Evolutionary conservation across 2,329 filamentous ascomycete species (phyloP).

Genomic region (Penicillium decumbens): DNA sequence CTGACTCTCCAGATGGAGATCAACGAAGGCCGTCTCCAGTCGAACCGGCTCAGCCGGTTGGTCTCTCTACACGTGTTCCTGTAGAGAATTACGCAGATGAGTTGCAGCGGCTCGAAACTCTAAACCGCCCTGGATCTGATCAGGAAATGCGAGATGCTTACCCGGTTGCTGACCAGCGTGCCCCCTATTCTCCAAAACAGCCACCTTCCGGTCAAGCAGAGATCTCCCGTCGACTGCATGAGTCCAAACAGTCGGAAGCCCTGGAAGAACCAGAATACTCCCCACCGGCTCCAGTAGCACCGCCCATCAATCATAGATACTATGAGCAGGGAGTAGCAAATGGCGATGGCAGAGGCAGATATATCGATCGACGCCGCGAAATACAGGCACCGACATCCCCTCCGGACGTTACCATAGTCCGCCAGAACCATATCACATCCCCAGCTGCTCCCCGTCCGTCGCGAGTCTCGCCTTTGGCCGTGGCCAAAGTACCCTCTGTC

Average conservation of each 20-base stretch:
- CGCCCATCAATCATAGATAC: constrained; percentile 29
- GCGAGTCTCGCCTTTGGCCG: constrained; percentile 58
- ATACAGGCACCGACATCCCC: constrained; percentile 37
- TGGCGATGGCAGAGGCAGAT: constrained; percentile 36
- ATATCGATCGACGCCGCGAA: constrained; percentile 40
- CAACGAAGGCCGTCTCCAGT: constrained; percentile 30
- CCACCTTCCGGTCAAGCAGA: constrained; percentile 22
- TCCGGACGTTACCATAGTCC: constrained; percentile 54
- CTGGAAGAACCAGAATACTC: constrained; percentile 48
- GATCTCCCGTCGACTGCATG: constrained; percentile 19
- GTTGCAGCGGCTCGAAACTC: constrained; percentile 37
- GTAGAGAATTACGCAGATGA: constrained; percentile 35
- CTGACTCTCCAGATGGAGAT: constrained; percentile 61
- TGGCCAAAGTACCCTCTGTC: constrained; percentile 48
- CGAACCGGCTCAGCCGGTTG: constrained; percentile 30
- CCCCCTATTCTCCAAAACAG: constrained; percentile 29
- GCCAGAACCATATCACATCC: constrained; percentile 68
- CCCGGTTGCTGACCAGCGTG: constrained; percentile 36
- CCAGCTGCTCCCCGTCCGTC: constrained; percentile 71
- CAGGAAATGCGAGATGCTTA: constrained; percentile 40
- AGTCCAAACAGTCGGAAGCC: constrained; percentile 29
- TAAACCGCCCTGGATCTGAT: constrained; percentile 35
- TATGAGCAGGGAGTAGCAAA: constrained; percentile 23
- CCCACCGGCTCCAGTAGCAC: constrained; percentile 41
- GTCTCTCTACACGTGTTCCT: constrained; percentile 31